Percentiles rank a stretch among this genome's conserved stretches.
phyloP scores from a whole-genome alignment of 192 early-diverging fungal species.

The Backusella mclennaniae region DNA sequence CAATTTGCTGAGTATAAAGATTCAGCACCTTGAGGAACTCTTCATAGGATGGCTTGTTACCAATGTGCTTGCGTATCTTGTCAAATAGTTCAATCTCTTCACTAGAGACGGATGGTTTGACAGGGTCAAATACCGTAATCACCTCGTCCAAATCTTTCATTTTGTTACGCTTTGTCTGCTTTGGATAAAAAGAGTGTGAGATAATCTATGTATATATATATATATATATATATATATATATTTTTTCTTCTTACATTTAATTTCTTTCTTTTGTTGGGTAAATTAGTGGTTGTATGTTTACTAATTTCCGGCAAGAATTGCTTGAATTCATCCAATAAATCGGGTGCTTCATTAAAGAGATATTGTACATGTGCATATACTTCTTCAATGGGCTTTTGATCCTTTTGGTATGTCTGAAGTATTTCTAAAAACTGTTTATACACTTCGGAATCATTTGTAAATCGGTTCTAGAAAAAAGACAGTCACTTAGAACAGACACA shows the following conservation, averaged over 20 bases:
- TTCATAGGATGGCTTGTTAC: slow-evolving; percentile 85
- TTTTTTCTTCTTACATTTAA: not conserved
- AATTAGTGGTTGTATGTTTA: slow-evolving; percentile 49
- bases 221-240: no score
- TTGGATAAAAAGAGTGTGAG: not conserved
- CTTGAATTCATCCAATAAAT: slow-evolving; percentile 96
- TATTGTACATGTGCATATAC: slow-evolving; percentile 93
- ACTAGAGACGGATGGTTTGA: slow-evolving; percentile 40
- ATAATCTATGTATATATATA: not conserved
- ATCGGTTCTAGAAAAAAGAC: slow-evolving; percentile 70
- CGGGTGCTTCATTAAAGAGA: slow-evolving; percentile 82
- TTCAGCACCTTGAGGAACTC: slow-evolving; percentile 97
- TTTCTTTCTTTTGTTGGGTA: slow-evolving; percentile 15
- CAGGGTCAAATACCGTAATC: slow-evolving; percentile 16
- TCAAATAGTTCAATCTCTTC: slow-evolving; percentile 97
- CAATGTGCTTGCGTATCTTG: slow-evolving; percentile 81
- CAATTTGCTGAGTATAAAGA: slow-evolving; percentile 90
- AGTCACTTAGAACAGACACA: not conserved
- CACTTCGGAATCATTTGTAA: slow-evolving; percentile 87
- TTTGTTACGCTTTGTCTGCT: slow-evolving; percentile 22
- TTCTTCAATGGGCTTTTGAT: slow-evolving; percentile 94
- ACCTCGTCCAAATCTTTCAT: slow-evolving; percentile 20
- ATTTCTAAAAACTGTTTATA: slow-evolving; percentile 99
- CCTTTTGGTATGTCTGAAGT: slow-evolving; percentile 96
- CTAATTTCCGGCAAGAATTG: slow-evolving; percentile 93